Evolutionary conservation across 2,329 filamentous ascomycete species (phyloP).

Genomic region (Corinectria fuckeliana): DNA sequence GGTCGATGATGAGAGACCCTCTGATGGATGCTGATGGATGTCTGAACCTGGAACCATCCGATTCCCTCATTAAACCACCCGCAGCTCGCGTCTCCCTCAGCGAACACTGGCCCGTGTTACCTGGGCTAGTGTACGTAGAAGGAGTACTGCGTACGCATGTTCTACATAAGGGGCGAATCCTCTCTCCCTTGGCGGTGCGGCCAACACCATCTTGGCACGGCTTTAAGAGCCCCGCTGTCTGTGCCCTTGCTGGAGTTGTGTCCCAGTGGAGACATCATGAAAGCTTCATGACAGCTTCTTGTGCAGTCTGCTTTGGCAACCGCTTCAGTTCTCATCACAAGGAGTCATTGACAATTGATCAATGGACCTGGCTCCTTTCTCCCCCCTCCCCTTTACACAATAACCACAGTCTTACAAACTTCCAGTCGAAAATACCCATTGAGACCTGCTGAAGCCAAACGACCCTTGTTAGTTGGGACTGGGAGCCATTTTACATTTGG

Average conservation of each 20-base stretch:
- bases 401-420: slow-evolving; percentile 29
- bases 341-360: slow-evolving; percentile 9
- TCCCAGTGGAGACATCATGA: slow-evolving; percentile 16
- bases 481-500: slow-evolving; percentile 24
- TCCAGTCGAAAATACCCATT: slow-evolving; percentile 26
- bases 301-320: neutral
- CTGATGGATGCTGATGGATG: neutral
- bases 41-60: slow-evolving; percentile 9
- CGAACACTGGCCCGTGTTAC: slow-evolving; percentile 16
- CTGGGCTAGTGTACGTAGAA: slow-evolving; percentile 14
- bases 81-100: slow-evolving; percentile 12
- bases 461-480: slow-evolving; percentile 28
- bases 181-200: slow-evolving; percentile 24
- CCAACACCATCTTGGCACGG: slow-evolving; percentile 4
- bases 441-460: slow-evolving; percentile 23
- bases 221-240: slow-evolving; percentile 1
- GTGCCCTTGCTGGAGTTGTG: slow-evolving; percentile 11
- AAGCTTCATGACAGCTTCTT: slow-evolving; percentile 19
- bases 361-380: slow-evolving; percentile 13
- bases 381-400: slow-evolving; percentile 5
- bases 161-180: slow-evolving; percentile 15
- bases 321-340: neutral
- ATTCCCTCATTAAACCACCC: slow-evolving; percentile 23
- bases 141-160: slow-evolving; percentile 10
- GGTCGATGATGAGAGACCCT: slow-evolving; percentile 13